phyloP scores from a whole-genome alignment of 2,329 filamentous ascomycete genomes.

The Trichoderma brevicompactum region DNA sequence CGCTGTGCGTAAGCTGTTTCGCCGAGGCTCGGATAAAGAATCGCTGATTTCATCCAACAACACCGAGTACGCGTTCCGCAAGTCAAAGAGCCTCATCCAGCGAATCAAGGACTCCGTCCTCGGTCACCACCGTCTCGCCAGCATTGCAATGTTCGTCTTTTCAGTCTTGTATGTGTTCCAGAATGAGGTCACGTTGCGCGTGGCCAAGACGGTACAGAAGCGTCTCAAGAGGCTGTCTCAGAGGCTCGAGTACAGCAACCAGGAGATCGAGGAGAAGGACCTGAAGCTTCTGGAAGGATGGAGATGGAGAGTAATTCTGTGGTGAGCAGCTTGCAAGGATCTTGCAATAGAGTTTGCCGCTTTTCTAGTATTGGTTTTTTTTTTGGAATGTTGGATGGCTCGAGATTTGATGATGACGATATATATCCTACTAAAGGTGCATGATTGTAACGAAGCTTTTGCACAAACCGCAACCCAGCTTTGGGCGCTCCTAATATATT shows the following conservation, averaged over 20 bases:
- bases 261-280: constrained; percentile 53
- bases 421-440: constrained; percentile 38
- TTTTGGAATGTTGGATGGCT: constrained; percentile 3
- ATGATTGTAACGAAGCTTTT: constrained; percentile 40
- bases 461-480: constrained; percentile 23
- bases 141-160: constrained; percentile 59
- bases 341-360: constrained; percentile 8
- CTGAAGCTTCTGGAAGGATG: constrained; percentile 56
- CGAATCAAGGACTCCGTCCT: constrained; percentile 54
- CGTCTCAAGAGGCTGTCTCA: constrained; percentile 53
- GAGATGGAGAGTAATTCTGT: constrained; percentile 60
- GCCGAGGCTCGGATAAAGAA: constrained; percentile 47
- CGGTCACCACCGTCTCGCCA: constrained; percentile 51
- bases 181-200: constrained; percentile 61
- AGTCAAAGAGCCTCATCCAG: constrained; percentile 54
- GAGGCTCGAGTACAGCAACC: constrained; percentile 54
- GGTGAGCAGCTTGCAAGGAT: constrained; percentile 25
- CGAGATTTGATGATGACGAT: constrained; percentile 18
- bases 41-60: constrained; percentile 49
- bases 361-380: constrained; percentile 9
- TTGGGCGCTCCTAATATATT: constrained; percentile 1
- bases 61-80: constrained; percentile 62
- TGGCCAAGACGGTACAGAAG: constrained; percentile 56
- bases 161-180: constrained; percentile 62
- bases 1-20: constrained; percentile 56